Evolutionary conservation across 2,329 filamentous ascomycete species (phyloP), one percentile per base, ranked within the genome.

Genomic region (Thielaviopsis ethacetica): DNA sequence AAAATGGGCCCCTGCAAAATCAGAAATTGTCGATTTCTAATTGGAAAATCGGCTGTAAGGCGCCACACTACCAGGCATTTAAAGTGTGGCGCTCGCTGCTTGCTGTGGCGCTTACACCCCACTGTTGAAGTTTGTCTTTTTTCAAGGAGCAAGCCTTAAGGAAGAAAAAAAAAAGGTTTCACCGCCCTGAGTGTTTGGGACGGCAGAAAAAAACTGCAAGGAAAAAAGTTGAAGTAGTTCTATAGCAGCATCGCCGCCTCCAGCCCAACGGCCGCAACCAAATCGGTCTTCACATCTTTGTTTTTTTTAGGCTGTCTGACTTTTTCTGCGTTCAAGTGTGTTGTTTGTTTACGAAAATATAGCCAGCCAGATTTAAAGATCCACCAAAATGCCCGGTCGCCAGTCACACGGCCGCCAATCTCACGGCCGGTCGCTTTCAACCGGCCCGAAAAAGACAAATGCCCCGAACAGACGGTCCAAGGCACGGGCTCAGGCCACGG

Each of bases 361-460:
- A n/a, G 5, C 53, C 13, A 44, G 38, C 13, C 13, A 15, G 3
- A n/a, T 44, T 6, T 13, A 49, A 34, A 62, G 12, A 21, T 26
- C 62, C 70, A 47, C 26, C 22, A 59, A n/a, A 19, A 82, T 82
- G 79, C 75, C 77, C 21, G 79, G 80, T 67, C 75, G 79, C 63
- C 79, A 82, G 71, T 71, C 79, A 52, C 79, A 82, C 67, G 80
- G 80, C 38, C 70, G 79, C 64, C 69, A 78, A 21, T 68, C 82
- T 22, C 67, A 77, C 63, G 68, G 72, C 12, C 66, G 66, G 47
- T 66, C 69, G 52, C 68, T 71, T 53, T 64, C 67, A 53, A 72
- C 69, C 62, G 63, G 61, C 61, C 34, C 59, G 22, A 62, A 54
- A 30, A 61, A 61, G 53, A 21, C 27, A 24, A 17, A 27, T 17